Evolutionary conservation across 2,329 filamentous ascomycete species (phyloP), one percentile per base, ranked within the genome.

Genomic region (Metarhizium guizhouense): DNA sequence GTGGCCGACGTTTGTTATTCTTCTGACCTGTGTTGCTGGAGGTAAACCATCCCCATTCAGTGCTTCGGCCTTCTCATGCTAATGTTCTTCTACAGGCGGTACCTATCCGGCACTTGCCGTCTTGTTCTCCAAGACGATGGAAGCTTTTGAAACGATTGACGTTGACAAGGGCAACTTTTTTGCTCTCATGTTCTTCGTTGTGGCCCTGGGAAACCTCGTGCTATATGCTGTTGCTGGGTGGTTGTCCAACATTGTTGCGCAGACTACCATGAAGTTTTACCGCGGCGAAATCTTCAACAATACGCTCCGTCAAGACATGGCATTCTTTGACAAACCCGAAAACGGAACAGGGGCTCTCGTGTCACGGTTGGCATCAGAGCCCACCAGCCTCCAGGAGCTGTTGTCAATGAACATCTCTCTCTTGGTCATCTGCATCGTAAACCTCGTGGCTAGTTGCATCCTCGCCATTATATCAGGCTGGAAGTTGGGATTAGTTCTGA

Each of bases 141-240:
- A 69, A 3, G 69, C 70, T 3, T 48, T 48, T 30, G 25, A 48
- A 48, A 48, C 59, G 0, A 43, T 65, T 3, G 65, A 72, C 18
- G 63, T 70, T 6, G 47, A 57, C n/a, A 61, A 63, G 29, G 76
- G 72, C 6, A 75, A 83, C 64, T 81, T 82, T 60, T 81, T 74
- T 64, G 70, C 77, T 0, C 71, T 80, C 51, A 82, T 83, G 78
- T 82, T 82, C 62, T 79, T 81, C 52, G 66, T 81, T 1, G 66
- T 81, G 16, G 79, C 80, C 1, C 64, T 76, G 10, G 75, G 67
- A 3, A 74, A 76, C 36, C 64, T 77, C 1, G 54, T 79, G 0
- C 65, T 71, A 3, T 82, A 81, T 53, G 68, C 67, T 34, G 57
- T 64, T 1, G 59, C 66, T 29, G 73, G 74, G 2, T 73, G 68